Percentiles rank a stretch among this genome's conserved stretches.
phyloP scores from a whole-genome alignment of 2,329 filamentous ascomycete species.

The Alternaria sp. region DNA sequence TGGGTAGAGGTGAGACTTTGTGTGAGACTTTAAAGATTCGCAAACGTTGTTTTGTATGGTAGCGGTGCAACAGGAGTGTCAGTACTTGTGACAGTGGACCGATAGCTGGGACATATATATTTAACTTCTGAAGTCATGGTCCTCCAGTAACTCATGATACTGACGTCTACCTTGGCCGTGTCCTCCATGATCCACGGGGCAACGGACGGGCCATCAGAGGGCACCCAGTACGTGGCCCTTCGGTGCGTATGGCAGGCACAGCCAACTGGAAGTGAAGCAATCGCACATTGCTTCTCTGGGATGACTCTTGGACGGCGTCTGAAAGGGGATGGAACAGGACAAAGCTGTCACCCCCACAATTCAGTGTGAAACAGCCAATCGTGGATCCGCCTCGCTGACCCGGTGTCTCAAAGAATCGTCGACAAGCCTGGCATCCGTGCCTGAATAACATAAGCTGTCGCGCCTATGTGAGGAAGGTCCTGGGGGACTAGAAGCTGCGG shows the following conservation, averaged over 20 bases:
- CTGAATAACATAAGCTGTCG: conserved; percentile 31
- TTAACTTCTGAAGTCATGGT: conserved; percentile 16
- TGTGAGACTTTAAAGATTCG: conserved; percentile 29
- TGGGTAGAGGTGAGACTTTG: conserved; percentile 23
- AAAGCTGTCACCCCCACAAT: conserved; percentile 26
- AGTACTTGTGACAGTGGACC: conserved; percentile 28
- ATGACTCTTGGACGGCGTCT: conserved; percentile 36
- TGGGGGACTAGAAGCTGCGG: conserved; percentile 17
- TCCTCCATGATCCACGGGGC: conserved; percentile 36
- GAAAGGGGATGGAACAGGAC: conserved; percentile 37
- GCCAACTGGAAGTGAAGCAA: conserved; percentile 43
- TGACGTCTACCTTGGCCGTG: conserved; percentile 21
- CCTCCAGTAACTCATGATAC: conserved; percentile 17
- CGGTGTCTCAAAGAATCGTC: conserved; percentile 40
- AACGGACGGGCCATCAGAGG: conserved; percentile 36
- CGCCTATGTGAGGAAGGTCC: conserved; percentile 21
- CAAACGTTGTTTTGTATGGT: conserved; percentile 16
- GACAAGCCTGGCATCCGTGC: conserved; percentile 26
- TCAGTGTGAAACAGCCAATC: conserved; percentile 35
- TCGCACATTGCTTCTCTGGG: conserved; percentile 30
- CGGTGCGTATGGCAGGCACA: conserved; percentile 32
- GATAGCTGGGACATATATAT: conserved; percentile 30
- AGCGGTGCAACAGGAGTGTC: conserved; percentile 26
- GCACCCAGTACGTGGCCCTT: conserved; percentile 45
- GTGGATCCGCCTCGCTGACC: conserved; percentile 35